phyloP scores from a whole-genome alignment of 1,284 basidiomycete genomes.

The Moniliella sp. region DNA sequence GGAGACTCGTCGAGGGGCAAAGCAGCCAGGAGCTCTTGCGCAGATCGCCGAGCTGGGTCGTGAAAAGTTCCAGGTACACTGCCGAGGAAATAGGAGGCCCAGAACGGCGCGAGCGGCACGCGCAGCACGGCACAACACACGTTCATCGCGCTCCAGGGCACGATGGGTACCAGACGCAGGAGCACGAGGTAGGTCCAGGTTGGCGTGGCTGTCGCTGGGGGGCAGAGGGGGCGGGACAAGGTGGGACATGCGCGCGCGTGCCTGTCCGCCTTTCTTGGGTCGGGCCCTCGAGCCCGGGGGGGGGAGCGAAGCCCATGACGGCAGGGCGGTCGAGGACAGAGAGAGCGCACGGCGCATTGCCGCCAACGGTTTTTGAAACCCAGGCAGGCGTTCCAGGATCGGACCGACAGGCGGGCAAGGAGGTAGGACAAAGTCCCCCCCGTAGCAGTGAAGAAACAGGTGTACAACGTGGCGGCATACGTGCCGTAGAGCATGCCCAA shows the following conservation, averaged over 20 bases:
- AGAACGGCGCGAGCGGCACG: conserved; percentile 26
- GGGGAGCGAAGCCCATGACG: too few relatives aligned
- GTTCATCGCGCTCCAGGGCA: conserved; percentile 32
- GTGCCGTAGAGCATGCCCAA: conserved; percentile 32
- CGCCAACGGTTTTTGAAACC: conserved; percentile 18
- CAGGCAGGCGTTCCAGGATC: conserved; percentile 17
- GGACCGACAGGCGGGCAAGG: conserved; percentile 14
- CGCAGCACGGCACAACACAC: conserved; percentile 27
- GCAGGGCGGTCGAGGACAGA: too few relatives aligned
- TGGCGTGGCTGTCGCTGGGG: too few relatives aligned
- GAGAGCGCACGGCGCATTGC: conserved; percentile 21
- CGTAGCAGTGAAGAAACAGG: conserved; percentile 21
- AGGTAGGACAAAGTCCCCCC: conserved; percentile 28
- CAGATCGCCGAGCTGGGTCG: conserved; percentile 26
- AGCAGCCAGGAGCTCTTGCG: conserved; percentile 14
- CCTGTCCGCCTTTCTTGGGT: too few relatives aligned
- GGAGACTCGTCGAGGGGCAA: background rate
- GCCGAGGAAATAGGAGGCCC: conserved; percentile 20
- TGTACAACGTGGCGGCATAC: conserved; percentile 21
- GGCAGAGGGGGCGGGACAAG: too few relatives aligned
- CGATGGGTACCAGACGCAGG: conserved; percentile 24
- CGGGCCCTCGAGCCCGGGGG: too few relatives aligned
- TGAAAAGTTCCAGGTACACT: conserved; percentile 32
- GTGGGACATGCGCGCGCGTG: too few relatives aligned
- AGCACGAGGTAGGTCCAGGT: conserved; percentile 26